These are phyloP conservation scores for Plasmodium falciparum DNA, from an alignment of 169 alveolate genomes.

Conservation along the genomic window DNA sequence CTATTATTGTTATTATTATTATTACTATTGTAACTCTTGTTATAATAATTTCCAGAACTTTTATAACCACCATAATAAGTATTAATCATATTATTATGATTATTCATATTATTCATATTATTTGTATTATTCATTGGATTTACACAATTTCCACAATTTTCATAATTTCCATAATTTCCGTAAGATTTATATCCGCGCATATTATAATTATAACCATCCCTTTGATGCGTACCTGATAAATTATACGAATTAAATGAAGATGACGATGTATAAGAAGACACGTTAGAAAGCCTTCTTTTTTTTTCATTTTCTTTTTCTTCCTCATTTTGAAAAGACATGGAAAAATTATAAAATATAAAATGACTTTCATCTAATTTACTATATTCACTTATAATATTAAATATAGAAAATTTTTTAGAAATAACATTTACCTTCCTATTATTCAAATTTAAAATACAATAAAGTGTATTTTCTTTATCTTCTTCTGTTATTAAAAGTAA, in stretches of 20 bases:
- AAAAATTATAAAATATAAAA: conserved; percentile 39
- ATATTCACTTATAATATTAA: conserved; percentile 49
- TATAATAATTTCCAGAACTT: not conserved
- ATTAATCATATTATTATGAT: not conserved
- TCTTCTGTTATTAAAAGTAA: conserved; percentile 17
- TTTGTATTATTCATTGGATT: not conserved
- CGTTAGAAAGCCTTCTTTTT: not conserved
- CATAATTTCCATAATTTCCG: not conserved
- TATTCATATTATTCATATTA: not conserved
- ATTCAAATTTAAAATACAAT: conserved; percentile 48
- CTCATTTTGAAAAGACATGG: conserved; percentile 42
- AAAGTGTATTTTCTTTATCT: conserved; percentile 6
- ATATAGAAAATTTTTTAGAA: conserved; percentile 34
- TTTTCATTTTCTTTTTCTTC: conserved; percentile 4
- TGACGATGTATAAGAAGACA: not conserved
- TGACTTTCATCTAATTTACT: conserved; percentile 32
- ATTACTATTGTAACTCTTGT: not conserved
- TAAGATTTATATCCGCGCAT: not conserved
- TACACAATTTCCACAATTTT: not conserved
- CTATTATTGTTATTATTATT: not conserved
- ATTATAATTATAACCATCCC: not conserved
- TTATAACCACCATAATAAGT: not conserved
- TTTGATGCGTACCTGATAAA: too few species aligned
- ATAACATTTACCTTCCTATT: conserved; percentile 30
- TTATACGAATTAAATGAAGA: too few species aligned